Conservation (phyloP, 2,329 filamentous ascomycete genomes). For the Pseudocercospora musae region DNA sequence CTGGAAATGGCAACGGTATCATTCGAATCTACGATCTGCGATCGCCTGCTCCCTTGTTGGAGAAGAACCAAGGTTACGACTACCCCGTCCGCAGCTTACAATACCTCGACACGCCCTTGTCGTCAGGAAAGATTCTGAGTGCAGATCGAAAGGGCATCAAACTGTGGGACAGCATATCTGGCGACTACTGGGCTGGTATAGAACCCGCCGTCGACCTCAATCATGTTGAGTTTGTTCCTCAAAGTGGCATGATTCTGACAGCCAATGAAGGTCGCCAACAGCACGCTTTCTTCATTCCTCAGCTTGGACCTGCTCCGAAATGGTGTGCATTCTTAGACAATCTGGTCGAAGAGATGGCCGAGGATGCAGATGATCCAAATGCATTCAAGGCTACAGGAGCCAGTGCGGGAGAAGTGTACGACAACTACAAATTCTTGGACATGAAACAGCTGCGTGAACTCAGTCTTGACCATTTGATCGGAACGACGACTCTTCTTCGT, state of each 20-base stretch:
- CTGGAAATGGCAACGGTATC: constrained; percentile 82
- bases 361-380: constrained; percentile 64
- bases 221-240: constrained; percentile 85
- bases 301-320: constrained; percentile 84
- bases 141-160: constrained; percentile 96
- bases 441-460: constrained; percentile 79
- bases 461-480: constrained; percentile 83
- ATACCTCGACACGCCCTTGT: constrained; percentile 57
- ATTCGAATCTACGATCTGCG: constrained; percentile 90
- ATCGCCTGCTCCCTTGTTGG: constrained; percentile 77
- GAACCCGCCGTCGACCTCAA: constrained; percentile 95
- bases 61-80: constrained; percentile 94
- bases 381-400: constrained; percentile 46
- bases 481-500: constrained; percentile 81
- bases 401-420: constrained; percentile 72
- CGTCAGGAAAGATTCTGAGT: constrained; percentile 45
- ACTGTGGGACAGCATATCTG: constrained; percentile 81
- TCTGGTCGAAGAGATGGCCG: constrained; percentile 97
- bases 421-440: constrained; percentile 99
- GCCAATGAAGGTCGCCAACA: constrained; percentile 96
- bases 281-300: constrained; percentile 91
- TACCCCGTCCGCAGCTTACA: constrained; percentile 83
- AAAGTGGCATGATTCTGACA: constrained; percentile 91
- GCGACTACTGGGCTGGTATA: constrained; percentile 89
- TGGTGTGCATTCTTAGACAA: constrained; percentile 98